A percentile compares a stretch with the other conserved stretches of the same genome.
Evolutionary conservation across 2,329 filamentous ascomycete genomes (phyloP).

Genomic region (Talaromyces albobiverticillius): DNA sequence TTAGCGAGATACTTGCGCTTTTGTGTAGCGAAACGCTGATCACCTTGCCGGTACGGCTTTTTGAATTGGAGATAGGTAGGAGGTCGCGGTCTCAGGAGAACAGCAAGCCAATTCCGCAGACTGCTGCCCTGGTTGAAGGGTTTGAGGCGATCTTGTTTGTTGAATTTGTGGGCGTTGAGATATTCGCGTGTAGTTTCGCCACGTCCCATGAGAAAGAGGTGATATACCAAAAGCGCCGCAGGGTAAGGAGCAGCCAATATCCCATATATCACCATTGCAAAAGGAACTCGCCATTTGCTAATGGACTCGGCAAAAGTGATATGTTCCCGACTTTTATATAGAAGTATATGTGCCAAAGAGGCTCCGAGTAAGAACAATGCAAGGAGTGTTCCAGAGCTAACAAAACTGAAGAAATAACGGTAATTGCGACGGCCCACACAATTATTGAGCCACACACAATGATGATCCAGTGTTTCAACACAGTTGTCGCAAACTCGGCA

Average conservation of each 20-base stretch:
- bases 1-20: constrained; percentile 52
- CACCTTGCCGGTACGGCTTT: constrained; percentile 69
- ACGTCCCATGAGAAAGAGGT: constrained; percentile 83
- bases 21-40: constrained; percentile 72
- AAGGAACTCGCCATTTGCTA: constrained; percentile 70
- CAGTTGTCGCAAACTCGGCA: constrained; percentile 97
- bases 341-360: constrained; percentile 74
- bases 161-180: constrained; percentile 92
- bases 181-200: constrained; percentile 97
- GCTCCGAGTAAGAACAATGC: constrained; percentile 72
- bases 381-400: constrained; percentile 74
- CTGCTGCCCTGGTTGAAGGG: constrained; percentile 79
- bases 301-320: constrained; percentile 69
- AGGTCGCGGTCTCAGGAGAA: constrained; percentile 77
- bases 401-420: constrained; percentile 93
- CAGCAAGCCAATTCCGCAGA: constrained; percentile 74
- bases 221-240: constrained; percentile 78
- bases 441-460: constrained; percentile 99
- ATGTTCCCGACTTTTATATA: constrained; percentile 63
- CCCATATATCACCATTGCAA: constrained; percentile 84
- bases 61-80: constrained; percentile 92
- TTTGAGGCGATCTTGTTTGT: constrained; percentile 84
- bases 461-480: constrained; percentile 94
- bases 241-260: constrained; percentile 75
- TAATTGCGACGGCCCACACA: constrained; percentile 97